phyloP scores from a whole-genome alignment of 2,329 filamentous ascomycete species.

The Pestalotiopsis sp. region DNA sequence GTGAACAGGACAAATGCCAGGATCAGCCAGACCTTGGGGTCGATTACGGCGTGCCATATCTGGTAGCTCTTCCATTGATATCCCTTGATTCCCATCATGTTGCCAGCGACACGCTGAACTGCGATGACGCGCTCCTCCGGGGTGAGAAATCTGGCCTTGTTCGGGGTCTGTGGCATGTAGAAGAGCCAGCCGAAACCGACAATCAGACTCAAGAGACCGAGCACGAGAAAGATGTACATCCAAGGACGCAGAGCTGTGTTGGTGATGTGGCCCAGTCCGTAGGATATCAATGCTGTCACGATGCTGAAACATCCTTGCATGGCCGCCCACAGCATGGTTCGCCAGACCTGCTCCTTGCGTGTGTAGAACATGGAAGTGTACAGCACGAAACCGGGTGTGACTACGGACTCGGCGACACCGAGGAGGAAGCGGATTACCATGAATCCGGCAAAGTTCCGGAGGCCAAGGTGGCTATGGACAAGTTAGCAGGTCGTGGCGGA shows the following conservation, averaged over 20 bases:
- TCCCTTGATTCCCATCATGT: slow-evolving; percentile 25
- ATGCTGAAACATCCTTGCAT: slow-evolving; percentile 24
- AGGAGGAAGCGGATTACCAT: slow-evolving; percentile 19
- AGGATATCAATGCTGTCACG: slow-evolving; percentile 23
- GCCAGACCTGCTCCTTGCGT: slow-evolving; percentile 29
- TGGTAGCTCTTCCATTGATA: slow-evolving; percentile 49
- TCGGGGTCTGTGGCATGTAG: slow-evolving; percentile 30
- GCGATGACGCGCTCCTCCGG: slow-evolving; percentile 24
- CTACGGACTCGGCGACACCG: slow-evolving; percentile 18
- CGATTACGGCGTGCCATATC: slow-evolving; percentile 48
- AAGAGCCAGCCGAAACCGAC: slow-evolving; percentile 27
- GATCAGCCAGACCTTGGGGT: slow-evolving; percentile 59
- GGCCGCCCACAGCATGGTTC: slow-evolving; percentile 19
- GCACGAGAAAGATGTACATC: slow-evolving; percentile 35
- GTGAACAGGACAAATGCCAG: slow-evolving; percentile 56
- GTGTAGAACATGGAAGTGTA: slow-evolving; percentile 21
- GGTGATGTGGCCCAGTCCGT: slow-evolving; percentile 30
- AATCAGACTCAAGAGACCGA: slow-evolving; percentile 27
- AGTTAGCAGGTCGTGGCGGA: not conserved
- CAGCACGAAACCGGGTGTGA: slow-evolving; percentile 19
- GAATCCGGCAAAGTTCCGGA: slow-evolving; percentile 30
- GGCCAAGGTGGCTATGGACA: slow-evolving; percentile 18
- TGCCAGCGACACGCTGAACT: slow-evolving; percentile 26
- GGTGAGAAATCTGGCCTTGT: slow-evolving; percentile 27
- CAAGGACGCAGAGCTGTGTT: slow-evolving; percentile 28